Percentiles rank a stretch among this genome's conserved stretches.
Evolutionary conservation across 805 yeast species (phyloP).

Genomic region (Teunomyces barrocoloradensis): DNA sequence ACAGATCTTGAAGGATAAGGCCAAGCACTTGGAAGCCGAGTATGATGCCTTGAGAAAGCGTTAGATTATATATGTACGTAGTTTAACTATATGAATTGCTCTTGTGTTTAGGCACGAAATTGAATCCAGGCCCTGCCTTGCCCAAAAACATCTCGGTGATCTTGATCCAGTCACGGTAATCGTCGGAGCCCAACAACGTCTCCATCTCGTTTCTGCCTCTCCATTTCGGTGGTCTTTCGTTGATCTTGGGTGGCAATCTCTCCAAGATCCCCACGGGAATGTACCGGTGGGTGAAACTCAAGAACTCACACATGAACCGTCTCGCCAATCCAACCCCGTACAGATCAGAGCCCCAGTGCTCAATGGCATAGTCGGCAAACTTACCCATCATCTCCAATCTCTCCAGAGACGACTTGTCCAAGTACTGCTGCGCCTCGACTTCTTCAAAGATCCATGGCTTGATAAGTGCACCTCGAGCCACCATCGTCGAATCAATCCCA

Average conservation of each 20-base stretch:
- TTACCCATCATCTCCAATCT: slow-evolving; percentile 71
- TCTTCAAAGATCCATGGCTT: slow-evolving; percentile 99
- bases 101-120: slow-evolving; percentile 91
- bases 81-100: slow-evolving; percentile 65
- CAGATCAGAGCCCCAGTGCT: slow-evolving; percentile 98
- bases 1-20: slow-evolving; percentile 68
- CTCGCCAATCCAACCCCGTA: slow-evolving; percentile 88
- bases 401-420: slow-evolving; percentile 89
- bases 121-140: slow-evolving; percentile 70
- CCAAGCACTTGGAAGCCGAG: slow-evolving; percentile 60
- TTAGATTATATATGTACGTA: neutral
- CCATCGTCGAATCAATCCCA: slow-evolving; percentile 91
- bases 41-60: slow-evolving; percentile 39
- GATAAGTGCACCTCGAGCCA: slow-evolving; percentile 95
- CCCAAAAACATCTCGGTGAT: slow-evolving; percentile 94
- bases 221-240: slow-evolving; percentile 94
- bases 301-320: slow-evolving; percentile 88
- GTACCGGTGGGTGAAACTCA: slow-evolving; percentile 91
- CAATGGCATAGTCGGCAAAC: slow-evolving; percentile 78
- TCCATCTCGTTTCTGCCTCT: slow-evolving; percentile 90
- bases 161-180: slow-evolving; percentile 93
- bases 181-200: slow-evolving; percentile 79
- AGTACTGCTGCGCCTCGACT: slow-evolving; percentile 79
- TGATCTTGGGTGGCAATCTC: slow-evolving; percentile 80
- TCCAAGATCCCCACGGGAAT: slow-evolving; percentile 93